Evolutionary conservation across 805 yeast species (phyloP).

Genomic region (Candida stauntonica): DNA sequence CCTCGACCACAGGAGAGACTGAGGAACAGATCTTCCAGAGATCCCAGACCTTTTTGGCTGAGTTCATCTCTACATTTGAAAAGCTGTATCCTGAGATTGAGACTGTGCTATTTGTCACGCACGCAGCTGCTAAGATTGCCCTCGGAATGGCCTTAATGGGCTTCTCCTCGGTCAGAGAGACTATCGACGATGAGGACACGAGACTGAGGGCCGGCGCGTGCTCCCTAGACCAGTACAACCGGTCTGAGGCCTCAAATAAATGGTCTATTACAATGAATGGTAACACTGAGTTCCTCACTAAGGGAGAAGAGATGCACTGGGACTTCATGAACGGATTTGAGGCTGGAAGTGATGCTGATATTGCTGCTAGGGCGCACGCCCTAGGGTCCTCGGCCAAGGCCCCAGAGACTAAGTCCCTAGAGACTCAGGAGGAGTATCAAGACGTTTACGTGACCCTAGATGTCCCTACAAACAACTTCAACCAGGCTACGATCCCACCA

Average conservation of each 20-base stretch:
- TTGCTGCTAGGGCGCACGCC: conserved; percentile 44
- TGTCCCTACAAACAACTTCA: conserved; percentile 37
- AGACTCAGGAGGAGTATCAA: conserved; percentile 38
- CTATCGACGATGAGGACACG: conserved; percentile 42
- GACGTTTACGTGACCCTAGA: conserved; percentile 53
- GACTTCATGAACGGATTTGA: conserved; percentile 70
- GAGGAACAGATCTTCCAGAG: conserved; percentile 66
- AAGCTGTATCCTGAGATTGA: conserved; percentile 53
- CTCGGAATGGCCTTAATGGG: conserved; percentile 73
- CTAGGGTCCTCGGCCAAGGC: conserved; percentile 2
- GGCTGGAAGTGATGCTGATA: conserved; percentile 89
- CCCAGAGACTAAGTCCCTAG: too few species aligned
- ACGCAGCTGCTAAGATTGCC: conserved; percentile 91
- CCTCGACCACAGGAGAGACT: conserved; percentile 69
- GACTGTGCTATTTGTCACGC: conserved; percentile 71
- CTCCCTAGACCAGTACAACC: conserved; percentile 63
- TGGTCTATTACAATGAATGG: conserved; percentile 76
- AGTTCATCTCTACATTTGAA: conserved; percentile 57
- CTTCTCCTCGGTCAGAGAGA: conserved; percentile 45
- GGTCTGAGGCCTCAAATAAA: conserved; percentile 16
- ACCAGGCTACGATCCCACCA: conserved; percentile 31
- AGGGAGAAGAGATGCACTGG: conserved; percentile 96
- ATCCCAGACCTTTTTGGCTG: conserved; percentile 47
- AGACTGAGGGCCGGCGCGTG: conserved; percentile 77
- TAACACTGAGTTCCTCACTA: conserved; percentile 57